Conservation (phyloP, 2,329 filamentous ascomycete species). For the Cercospora janseana region DNA sequence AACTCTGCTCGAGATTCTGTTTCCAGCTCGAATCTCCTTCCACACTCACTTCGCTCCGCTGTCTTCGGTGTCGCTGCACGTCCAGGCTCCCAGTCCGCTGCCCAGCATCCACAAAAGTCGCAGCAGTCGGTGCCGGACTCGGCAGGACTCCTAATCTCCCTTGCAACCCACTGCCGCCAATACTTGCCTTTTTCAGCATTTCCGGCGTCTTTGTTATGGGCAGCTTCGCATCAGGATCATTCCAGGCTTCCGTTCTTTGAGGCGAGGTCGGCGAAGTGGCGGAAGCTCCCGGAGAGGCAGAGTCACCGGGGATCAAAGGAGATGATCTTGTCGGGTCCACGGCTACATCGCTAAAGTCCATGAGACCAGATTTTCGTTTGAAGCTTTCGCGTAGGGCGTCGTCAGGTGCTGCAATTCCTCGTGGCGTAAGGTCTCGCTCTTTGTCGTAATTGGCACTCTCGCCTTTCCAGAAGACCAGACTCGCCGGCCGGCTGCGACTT, state of each 20-base stretch:
- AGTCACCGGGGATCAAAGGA: background rate
- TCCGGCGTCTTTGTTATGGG: conserved; percentile 19
- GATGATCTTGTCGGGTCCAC: conserved; percentile 11
- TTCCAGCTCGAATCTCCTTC: conserved; percentile 8
- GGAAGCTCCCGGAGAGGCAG: background rate
- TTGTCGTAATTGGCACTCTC: too few relatives aligned
- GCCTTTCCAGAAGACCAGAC: conserved; percentile 14
- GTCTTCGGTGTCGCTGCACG: background rate
- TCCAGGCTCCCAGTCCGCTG: conserved; percentile 10
- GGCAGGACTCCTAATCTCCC: conserved; percentile 33
- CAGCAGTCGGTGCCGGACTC: conserved; percentile 29
- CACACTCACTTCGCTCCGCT: background rate
- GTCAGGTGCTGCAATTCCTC: background rate
- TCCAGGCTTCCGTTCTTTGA: conserved; percentile 28
- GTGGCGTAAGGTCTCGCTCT: too few relatives aligned
- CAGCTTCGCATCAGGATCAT: conserved; percentile 26
- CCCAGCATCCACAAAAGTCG: conserved; percentile 22
- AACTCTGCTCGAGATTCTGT: conserved; percentile 13
- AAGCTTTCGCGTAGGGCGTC: too few relatives aligned
- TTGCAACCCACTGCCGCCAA: conserved; percentile 5
- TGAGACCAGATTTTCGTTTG: conserved; percentile 16
- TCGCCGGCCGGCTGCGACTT: conserved; percentile 23
- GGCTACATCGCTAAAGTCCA: conserved; percentile 22
- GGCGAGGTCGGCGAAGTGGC: conserved; percentile 2
- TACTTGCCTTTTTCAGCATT: background rate